phyloP scores from a whole-genome alignment of 306 rosid genomes.

The Citrullus colocynthis region DNA sequence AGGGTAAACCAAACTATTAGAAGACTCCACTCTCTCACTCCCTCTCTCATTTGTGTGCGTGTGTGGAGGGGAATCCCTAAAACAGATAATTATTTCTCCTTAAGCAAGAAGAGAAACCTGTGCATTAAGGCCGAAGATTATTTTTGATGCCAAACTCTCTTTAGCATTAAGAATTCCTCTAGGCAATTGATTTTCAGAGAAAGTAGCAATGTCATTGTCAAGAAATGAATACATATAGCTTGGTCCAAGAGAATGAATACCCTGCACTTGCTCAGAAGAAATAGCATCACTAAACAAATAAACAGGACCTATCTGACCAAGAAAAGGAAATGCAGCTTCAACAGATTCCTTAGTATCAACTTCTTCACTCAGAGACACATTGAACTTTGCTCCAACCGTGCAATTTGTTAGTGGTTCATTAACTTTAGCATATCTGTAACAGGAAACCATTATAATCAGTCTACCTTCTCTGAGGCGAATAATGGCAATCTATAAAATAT shows the following conservation, averaged over 20 bases:
- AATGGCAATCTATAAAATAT: neutral
- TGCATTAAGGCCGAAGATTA: constrained; percentile 85
- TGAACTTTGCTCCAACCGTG: constrained; percentile 65
- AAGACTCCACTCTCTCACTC: neutral
- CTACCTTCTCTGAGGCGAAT: constrained; percentile 4
- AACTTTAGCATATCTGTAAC: constrained; percentile 81
- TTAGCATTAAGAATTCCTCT: constrained; percentile 77
- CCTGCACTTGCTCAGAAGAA: constrained; percentile 79
- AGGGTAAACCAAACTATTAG: constrained; percentile 16
- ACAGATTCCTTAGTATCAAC: constrained; percentile 47
- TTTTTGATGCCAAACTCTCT: constrained; percentile 82
- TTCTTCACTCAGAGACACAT: constrained; percentile 43
- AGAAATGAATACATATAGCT: constrained; percentile 95
- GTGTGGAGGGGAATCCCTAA: neutral
- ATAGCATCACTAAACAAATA: constrained; percentile 77
- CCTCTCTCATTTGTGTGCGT: neutral
- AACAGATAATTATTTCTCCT: neutral
- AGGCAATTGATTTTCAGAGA: constrained; percentile 49
- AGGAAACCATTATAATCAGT: constrained; percentile 15
- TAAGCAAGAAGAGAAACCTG: constrained; percentile 41
- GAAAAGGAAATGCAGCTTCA: constrained; percentile 61
- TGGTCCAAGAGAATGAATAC: constrained; percentile 88
- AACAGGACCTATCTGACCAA: constrained; percentile 88
- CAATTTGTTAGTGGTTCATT: constrained; percentile 68
- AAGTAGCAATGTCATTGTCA: constrained; percentile 67